phyloP scores from a whole-genome alignment of 2,329 filamentous ascomycete genomes.

The Chrysoporthe cubensis region DNA sequence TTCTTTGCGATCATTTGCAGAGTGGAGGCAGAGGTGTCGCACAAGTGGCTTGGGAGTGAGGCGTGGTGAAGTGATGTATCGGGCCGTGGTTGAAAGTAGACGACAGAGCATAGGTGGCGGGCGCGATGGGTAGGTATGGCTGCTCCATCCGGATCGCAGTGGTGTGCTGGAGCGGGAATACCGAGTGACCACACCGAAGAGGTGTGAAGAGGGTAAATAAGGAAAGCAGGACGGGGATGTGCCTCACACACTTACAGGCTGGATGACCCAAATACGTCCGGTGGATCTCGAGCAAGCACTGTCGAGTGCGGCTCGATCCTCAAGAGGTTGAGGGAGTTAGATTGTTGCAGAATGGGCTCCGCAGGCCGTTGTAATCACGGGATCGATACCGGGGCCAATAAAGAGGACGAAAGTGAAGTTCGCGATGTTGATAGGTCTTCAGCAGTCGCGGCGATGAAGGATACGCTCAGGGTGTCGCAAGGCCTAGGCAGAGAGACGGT shows the following conservation, averaged over 20 bases:
- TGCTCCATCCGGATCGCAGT: slow-evolving; percentile 3
- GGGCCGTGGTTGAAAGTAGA: neutral
- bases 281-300: slow-evolving; percentile 21
- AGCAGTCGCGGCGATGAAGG: slow-evolving; percentile 39
- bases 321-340: slow-evolving; percentile 20
- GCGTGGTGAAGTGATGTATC: neutral
- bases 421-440: slow-evolving; percentile 57
- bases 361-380: slow-evolving; percentile 56
- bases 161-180: slow-evolving; percentile 15
- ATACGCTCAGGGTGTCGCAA: slow-evolving; percentile 42
- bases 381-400: slow-evolving; percentile 54
- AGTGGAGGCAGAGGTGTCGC: slow-evolving; percentile 3
- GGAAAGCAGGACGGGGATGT: slow-evolving; percentile 7
- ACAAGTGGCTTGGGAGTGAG: slow-evolving; percentile 23
- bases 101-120: neutral
- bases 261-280: slow-evolving; percentile 3
- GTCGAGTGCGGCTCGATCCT: slow-evolving; percentile 18
- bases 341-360: slow-evolving; percentile 43
- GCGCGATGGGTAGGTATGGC: slow-evolving; percentile 1
- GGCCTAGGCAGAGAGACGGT: slow-evolving; percentile 41
- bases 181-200: slow-evolving; percentile 13
- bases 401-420: slow-evolving; percentile 45
- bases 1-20: neutral
- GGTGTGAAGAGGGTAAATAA: slow-evolving; percentile 14
- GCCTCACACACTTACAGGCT: slow-evolving; percentile 4